A percentile compares a stretch with the other conserved stretches of the same genome.
Conservation (phyloP, 371 early-diverging fungal genomes). For the Mortierella sp. region DNA sequence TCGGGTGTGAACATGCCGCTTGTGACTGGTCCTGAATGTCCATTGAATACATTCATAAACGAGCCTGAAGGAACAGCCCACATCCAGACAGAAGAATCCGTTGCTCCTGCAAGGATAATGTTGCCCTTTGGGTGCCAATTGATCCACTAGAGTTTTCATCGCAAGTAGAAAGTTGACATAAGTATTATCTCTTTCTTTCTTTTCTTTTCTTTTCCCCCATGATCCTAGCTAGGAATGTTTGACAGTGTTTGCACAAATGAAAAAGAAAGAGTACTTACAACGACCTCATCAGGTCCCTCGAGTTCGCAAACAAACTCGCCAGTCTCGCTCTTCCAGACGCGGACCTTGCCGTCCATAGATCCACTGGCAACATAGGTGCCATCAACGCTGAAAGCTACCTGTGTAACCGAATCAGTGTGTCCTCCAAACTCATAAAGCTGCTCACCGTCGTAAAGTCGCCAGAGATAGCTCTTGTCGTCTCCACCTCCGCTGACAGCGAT, state of each 20-base stretch:
- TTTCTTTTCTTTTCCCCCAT: no score
- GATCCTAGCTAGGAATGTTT: no score
- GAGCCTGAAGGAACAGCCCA: slow-evolving; percentile 91
- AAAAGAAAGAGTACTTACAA: slow-evolving; percentile 60
- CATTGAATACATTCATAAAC: slow-evolving; percentile 94
- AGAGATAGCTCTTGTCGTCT: slow-evolving; percentile 93
- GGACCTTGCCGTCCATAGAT: slow-evolving; percentile 96
- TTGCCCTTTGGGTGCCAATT: slow-evolving; percentile 97
- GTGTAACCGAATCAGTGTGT: slow-evolving; percentile 92
- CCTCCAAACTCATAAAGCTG: slow-evolving; percentile 70
- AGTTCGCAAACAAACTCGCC: slow-evolving; percentile 74
- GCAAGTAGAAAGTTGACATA: slow-evolving; percentile 1
- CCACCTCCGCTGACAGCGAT: slow-evolving; percentile 90
- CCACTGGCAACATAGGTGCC: slow-evolving; percentile 92
- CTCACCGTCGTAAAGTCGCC: slow-evolving; percentile 90
- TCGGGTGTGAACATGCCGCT: slow-evolving; percentile 92
- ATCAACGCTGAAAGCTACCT: slow-evolving; percentile 87
- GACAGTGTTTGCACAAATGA: no score
- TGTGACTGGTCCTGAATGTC: slow-evolving; percentile 88
- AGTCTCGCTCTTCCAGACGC: slow-evolving; percentile 80
- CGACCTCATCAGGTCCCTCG: slow-evolving; percentile 94
- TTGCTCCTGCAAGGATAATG: slow-evolving; percentile 88
- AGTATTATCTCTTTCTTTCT: neutral
- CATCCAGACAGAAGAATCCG: slow-evolving; percentile 96
- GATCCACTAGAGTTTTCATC: slow-evolving; percentile 75